Percentiles rank a stretch among this genome's conserved stretches.
These are phyloP conservation scores for Fusarium luffae DNA, from an alignment of 2,329 filamentous ascomycete species.

Conservation along the genomic window DNA sequence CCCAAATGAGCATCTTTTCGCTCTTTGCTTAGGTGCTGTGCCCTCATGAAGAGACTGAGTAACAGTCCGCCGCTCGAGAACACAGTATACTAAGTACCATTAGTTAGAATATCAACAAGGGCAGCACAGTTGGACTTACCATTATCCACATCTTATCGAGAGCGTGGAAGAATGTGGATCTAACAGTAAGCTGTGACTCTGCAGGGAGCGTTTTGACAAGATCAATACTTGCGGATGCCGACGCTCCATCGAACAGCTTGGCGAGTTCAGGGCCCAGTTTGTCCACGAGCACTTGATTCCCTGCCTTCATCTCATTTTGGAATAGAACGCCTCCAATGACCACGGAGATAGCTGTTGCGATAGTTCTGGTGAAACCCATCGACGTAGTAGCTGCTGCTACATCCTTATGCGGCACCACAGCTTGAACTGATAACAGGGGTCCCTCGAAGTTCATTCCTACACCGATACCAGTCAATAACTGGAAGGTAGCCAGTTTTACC, in stretches of 20 bases:
- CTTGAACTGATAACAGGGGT: constrained; percentile 72
- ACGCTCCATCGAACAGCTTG: constrained; percentile 61
- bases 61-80: constrained; percentile 30
- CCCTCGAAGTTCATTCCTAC: constrained; percentile 72
- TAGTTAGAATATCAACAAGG: no score
- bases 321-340: constrained; percentile 78
- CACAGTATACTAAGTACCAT: constrained; percentile 31
- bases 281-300: constrained; percentile 56
- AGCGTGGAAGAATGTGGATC: constrained; percentile 42
- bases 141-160: constrained; percentile 46
- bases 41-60: constrained; percentile 38
- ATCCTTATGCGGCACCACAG: constrained; percentile 67
- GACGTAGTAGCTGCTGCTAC: constrained; percentile 72
- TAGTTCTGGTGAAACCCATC: constrained; percentile 70
- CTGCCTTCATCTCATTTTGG: constrained; percentile 72
- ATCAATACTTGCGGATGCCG: constrained; percentile 67
- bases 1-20: constrained; percentile 38
- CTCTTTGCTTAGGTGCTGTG: constrained; percentile 39
- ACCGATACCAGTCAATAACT: constrained; percentile 69
- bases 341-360: constrained; percentile 72
- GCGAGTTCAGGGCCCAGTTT: constrained; percentile 61
- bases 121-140: constrained; percentile 20
- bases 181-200: constrained; percentile 38
- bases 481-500: constrained; percentile 62
- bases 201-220: constrained; percentile 53